Evolutionary conservation across 2,329 filamentous ascomycete species (phyloP), one percentile per base, ranked within the genome.

Genomic region (Verticillium klebahnii): DNA sequence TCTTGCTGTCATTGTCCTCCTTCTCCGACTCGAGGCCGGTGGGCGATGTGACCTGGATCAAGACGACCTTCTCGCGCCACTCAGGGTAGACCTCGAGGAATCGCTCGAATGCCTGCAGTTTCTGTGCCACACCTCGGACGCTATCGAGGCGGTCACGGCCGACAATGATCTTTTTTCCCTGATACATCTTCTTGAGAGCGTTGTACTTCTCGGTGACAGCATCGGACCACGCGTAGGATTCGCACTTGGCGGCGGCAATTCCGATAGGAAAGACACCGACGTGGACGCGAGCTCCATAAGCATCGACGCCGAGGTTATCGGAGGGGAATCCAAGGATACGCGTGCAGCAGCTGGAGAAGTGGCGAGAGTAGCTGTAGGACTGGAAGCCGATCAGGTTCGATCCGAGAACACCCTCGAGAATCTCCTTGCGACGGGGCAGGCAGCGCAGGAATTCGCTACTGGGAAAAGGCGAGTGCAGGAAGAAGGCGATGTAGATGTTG

Each of bases 311-410:
- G 4, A 89, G 87, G 1, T 87, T 87, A 63, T 93, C 93, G 0
- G 92, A 96, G 56, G 92, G 90, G 70, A 96, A 96, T n/a, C 91
- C 91, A 8, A 97, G 82, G 57, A 97, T 90, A 31, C 93, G 87
- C 1, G 92, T 96, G 76, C 93, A 97, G 77, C 93, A 97, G 67
- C 92, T 97, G 40, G 92, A 87, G 74, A 98, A 98, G 75, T 98
- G 94, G 29, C 93, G 88, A 15, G 93, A 94, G 75, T 97, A 98
- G 74, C 93, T 95, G 78, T 93, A 95, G 8, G 93, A 95, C 76
- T 98, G 94, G 78, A 98, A 97, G 1, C 93, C 93, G 65, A 98
- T 87, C 80, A 98, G 88, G 75, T 97, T 97, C 61, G 94, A 87
- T 19, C 94, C 93, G 52, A 98, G 82, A 56, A 97, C 88, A 57